phyloP scores from a whole-genome alignment of 441 rosid genomes.

The Omphalea diandra region DNA sequence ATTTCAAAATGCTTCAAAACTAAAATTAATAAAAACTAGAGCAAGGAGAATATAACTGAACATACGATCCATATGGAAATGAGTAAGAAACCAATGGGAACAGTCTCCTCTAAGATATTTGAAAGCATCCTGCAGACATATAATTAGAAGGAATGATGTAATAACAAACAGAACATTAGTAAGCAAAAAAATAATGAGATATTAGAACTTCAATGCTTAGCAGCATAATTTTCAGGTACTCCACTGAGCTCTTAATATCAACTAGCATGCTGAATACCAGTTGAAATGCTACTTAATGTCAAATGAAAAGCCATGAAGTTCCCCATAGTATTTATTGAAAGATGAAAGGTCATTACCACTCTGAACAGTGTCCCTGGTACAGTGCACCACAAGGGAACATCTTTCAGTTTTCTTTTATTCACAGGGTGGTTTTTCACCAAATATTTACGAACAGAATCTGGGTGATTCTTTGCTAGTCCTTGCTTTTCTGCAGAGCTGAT shows the following conservation, averaged over 20 bases:
- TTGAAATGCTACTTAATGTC: not conserved
- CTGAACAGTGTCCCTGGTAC: slow-evolving; percentile 84
- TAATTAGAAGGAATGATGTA: slow-evolving; percentile 22
- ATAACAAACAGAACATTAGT: slow-evolving; percentile 19
- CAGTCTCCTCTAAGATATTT: slow-evolving; percentile 87
- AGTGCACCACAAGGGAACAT: slow-evolving; percentile 75
- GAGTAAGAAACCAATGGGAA: slow-evolving; percentile 96
- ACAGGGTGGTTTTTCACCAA: slow-evolving; percentile 32
- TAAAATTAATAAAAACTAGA: not conserved
- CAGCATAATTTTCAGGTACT: too few species aligned
- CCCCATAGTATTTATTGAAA: not conserved
- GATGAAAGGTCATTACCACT: slow-evolving; percentile 56
- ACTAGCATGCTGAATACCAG: slow-evolving; percentile 4
- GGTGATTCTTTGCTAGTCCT: slow-evolving; percentile 27
- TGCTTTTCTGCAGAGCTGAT: slow-evolving; percentile 33
- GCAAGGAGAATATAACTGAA: slow-evolving; percentile 25
- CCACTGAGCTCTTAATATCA: too few species aligned
- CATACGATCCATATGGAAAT: slow-evolving; percentile 98
- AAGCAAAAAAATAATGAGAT: not conserved
- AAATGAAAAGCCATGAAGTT: not conserved
- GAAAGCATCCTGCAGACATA: slow-evolving; percentile 85
- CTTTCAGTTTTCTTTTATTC: slow-evolving; percentile 49
- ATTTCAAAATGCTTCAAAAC: not conserved
- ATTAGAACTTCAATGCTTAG: not conserved
- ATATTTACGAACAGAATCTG: slow-evolving; percentile 36